Evolutionary conservation across 2,329 filamentous ascomycete genomes (phyloP).

Genomic region (Verruconis gallopava): DNA sequence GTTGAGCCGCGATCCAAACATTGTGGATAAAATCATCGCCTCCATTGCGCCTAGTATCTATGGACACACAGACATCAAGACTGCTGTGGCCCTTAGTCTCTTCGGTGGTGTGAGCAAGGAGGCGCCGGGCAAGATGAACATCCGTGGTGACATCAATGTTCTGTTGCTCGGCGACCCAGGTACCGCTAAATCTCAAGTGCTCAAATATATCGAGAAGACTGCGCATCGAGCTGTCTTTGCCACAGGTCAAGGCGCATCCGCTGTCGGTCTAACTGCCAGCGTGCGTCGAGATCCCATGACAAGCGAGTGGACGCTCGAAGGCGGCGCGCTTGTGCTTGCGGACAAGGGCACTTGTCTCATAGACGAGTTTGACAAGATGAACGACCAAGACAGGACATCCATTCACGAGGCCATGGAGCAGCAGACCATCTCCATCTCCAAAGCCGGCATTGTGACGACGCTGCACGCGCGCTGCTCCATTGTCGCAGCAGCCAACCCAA

Average conservation of each 20-base stretch:
- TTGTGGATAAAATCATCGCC: slow-evolving; percentile 82
- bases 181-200: slow-evolving; percentile 92
- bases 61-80: slow-evolving; percentile 93
- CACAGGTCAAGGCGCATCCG: slow-evolving; percentile 91
- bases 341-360: slow-evolving; percentile 93
- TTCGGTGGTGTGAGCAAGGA: slow-evolving; percentile 91
- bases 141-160: slow-evolving; percentile 96
- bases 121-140: slow-evolving; percentile 75
- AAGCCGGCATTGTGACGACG: slow-evolving; percentile 95
- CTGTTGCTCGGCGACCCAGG: slow-evolving; percentile 91
- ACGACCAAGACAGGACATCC: slow-evolving; percentile 92
- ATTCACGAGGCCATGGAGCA: slow-evolving; percentile 99
- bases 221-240: slow-evolving; percentile 95
- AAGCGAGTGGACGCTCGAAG: slow-evolving; percentile 94
- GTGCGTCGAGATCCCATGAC: slow-evolving; percentile 92
- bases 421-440: slow-evolving; percentile 97
- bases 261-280: slow-evolving; percentile 92
- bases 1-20: slow-evolving; percentile 77
- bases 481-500: slow-evolving; percentile 91
- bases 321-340: slow-evolving; percentile 85
- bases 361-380: slow-evolving; percentile 99
- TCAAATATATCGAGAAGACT: slow-evolving; percentile 97
- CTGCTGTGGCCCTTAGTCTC: slow-evolving; percentile 81
- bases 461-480: slow-evolving; percentile 92
- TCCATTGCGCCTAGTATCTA: slow-evolving; percentile 97